These are phyloP conservation scores for Psilocybe tampanensis DNA, from an alignment of 768 basidiomycete species.

Conservation along the genomic window DNA sequence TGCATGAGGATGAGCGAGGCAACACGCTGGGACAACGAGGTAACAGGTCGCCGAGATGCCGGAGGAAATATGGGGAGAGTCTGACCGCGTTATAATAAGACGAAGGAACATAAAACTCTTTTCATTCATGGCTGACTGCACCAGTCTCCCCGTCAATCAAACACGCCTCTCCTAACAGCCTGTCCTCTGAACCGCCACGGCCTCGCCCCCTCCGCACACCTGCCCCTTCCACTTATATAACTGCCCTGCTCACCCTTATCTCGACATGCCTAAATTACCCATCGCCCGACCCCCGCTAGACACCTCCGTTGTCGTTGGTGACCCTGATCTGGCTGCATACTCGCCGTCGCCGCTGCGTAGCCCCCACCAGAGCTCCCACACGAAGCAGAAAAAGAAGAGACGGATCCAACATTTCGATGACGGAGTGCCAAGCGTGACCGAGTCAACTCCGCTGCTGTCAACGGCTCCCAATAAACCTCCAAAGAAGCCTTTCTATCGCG, in stretches of 20 bases:
- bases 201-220: not conserved
- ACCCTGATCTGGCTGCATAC: slow-evolving; percentile 10
- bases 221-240: not conserved
- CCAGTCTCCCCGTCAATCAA: not conserved
- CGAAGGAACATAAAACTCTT: not conserved
- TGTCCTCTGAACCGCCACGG: not conserved
- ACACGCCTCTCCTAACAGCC: not conserved
- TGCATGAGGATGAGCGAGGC: not conserved
- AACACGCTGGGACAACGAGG: not conserved
- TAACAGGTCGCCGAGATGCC: not conserved
- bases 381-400: not conserved
- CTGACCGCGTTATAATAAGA: not conserved
- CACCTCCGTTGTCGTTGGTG: not conserved
- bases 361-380: not conserved
- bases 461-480: slow-evolving; percentile 1
- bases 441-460: slow-evolving; percentile 18
- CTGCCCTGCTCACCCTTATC: not conserved
- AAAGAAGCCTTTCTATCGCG: slow-evolving; percentile 54
- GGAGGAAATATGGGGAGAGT: not conserved
- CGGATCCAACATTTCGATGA: too few relatives aligned
- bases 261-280: not conserved
- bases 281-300: not conserved
- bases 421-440: slow-evolving; percentile 8
- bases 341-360: not conserved
- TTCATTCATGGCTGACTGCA: not conserved